These are phyloP conservation scores for Cytospora piceicola DNA, from an alignment of 2,329 filamentous ascomycete species.

Conservation along the genomic window DNA sequence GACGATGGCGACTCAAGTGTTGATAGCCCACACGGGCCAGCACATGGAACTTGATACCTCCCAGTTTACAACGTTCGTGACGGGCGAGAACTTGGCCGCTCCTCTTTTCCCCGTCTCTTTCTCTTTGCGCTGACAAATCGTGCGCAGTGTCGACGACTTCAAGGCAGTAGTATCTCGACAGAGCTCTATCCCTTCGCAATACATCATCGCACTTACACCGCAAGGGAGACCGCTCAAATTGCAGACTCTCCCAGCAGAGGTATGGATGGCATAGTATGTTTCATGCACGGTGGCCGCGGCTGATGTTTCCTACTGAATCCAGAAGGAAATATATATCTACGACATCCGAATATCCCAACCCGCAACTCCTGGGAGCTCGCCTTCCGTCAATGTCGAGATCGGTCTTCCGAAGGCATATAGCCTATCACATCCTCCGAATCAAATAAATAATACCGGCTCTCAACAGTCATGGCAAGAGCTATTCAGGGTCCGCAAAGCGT, in stretches of 20 bases:
- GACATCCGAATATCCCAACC: constrained; percentile 76
- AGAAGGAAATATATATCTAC: constrained; percentile 92
- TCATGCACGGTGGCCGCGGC: not conserved
- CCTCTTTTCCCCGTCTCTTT: constrained; percentile 32
- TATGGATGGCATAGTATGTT: constrained; percentile 44
- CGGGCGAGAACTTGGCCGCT: constrained; percentile 15
- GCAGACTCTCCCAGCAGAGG: constrained; percentile 80
- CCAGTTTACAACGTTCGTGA: constrained; percentile 73
- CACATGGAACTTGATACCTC: constrained; percentile 78
- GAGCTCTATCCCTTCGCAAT: constrained; percentile 72
- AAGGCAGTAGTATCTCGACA: constrained; percentile 78
- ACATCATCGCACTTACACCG: constrained; percentile 85
- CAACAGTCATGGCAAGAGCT: constrained; percentile 87
- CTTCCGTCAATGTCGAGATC: constrained; percentile 50
- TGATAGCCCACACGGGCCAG: constrained; percentile 91
- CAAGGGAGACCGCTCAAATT: constrained; percentile 83
- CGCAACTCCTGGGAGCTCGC: constrained; percentile 49
- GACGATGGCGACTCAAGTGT: constrained; percentile 58
- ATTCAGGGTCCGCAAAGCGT: constrained; percentile 78
- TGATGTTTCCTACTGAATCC: constrained; percentile 13
- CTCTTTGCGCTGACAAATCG: constrained; percentile 30
- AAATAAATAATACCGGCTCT: constrained; percentile 76
- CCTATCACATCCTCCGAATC: constrained; percentile 75
- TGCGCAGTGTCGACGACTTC: constrained; percentile 75
- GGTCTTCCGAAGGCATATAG: constrained; percentile 59